Base-by-base conservation (phyloP, 1,284 basidiomycete genomes). In the Taiwanofungus camphoratus region DNA sequence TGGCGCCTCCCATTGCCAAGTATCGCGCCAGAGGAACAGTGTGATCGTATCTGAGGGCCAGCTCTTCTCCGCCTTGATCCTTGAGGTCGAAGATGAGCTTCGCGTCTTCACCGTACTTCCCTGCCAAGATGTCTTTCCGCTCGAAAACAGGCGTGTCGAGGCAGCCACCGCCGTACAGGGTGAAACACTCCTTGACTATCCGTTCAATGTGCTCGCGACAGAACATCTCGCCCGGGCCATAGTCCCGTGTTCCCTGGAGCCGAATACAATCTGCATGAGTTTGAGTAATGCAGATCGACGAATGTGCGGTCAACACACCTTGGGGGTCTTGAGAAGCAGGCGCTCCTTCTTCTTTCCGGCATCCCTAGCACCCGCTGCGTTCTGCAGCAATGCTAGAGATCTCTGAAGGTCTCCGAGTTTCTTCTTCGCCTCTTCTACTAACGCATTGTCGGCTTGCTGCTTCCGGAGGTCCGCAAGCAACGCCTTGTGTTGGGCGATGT, bases 71-170 rank as follows among this genome's bases (percentile, higher is more conserved):
- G n/a, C 95, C 96, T 64, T 99, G 96, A 66, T 99, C 96, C 73
- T 87, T 83, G 41, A 99, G 76, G 66, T 99, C 95, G 65, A 97
- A 99, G 56, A 99, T 99, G 57, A 99, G 83, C 67, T 99, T 99
- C 37, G 86, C 81, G 64, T 99, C 95, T 67, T 99, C 96, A 45
- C 92, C 93, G 56, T 97, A 97, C 69, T 98, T 99, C 51, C 92
- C 95, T 0, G 91, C 80, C 36, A 98, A 71, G 50, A 99, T 86
- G 60, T 99, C 95, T 64, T 93, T 94, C 50, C 95, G 83, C 70
- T 99, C 95, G 58, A 99, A 98, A 15, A 98, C 93, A 45, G 95
- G 95, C 2, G 95, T 99, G 66, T 99, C 95, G 49, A 99, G 91
- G 49, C 91, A 93, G 45, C 84, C 79, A 2, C 86, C 95, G 27